Percentiles rank a stretch among this genome's conserved stretches.
phyloP scores from a whole-genome alignment of 2,329 filamentous ascomycete genomes.

The Alternaria gansuensis region DNA sequence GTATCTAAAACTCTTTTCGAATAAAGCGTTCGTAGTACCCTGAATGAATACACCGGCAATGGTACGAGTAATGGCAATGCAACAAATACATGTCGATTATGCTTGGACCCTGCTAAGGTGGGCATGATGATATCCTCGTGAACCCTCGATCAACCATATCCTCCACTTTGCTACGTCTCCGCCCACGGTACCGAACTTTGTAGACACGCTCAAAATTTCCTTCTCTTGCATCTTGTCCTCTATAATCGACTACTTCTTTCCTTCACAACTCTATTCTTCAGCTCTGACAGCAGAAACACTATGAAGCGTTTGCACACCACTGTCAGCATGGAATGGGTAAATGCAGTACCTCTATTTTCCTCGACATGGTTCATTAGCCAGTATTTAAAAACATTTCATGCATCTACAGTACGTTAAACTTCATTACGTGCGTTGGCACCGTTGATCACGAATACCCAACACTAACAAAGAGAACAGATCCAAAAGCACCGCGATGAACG shows the following conservation, averaged over 20 bases:
- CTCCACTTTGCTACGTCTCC: neutral
- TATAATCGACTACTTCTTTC: neutral
- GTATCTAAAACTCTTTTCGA: too few species aligned
- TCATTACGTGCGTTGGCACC: neutral
- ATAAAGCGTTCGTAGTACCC: neutral
- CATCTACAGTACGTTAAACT: neutral
- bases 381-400: too few species aligned
- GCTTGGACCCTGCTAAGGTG: neutral
- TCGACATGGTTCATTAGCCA: neutral
- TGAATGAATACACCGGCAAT: accelerated
- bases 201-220: neutral
- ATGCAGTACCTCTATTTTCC: neutral
- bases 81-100: neutral
- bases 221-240: neutral
- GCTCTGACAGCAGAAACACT: neutral
- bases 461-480: neutral
- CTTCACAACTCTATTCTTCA: neutral
- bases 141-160: neutral
- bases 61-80: neutral
- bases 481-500: neutral
- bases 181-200: neutral
- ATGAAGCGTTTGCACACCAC: neutral
- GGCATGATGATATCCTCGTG: slow-evolving; percentile 3
- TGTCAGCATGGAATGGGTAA: neutral
- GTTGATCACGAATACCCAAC: neutral